Conservation (phyloP, 106 monocot species). For the Platanthera guangdongensis region DNA sequence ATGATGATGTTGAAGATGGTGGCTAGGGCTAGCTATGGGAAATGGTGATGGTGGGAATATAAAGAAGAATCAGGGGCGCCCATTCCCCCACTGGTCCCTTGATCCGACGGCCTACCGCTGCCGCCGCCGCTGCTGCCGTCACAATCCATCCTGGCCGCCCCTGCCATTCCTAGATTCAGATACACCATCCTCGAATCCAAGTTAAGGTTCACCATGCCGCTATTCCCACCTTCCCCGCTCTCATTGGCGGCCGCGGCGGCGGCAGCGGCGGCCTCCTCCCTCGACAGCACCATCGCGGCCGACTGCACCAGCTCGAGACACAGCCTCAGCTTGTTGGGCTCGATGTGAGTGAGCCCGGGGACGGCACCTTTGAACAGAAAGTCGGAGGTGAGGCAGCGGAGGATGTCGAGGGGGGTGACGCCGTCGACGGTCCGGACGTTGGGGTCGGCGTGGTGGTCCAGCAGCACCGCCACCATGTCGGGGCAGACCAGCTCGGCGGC, state of each 20-base stretch:
- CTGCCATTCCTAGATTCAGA: conserved; percentile 73
- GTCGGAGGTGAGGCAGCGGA: conserved; percentile 91
- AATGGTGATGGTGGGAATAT: conserved; percentile 17
- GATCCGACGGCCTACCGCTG: background rate
- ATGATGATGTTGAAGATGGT: too few species aligned
- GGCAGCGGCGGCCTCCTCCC: conserved; percentile 58
- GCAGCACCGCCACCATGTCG: conserved; percentile 92
- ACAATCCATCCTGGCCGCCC: conserved; percentile 37
- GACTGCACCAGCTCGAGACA: conserved; percentile 97
- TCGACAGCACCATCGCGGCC: conserved; percentile 70
- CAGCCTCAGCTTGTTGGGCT: conserved; percentile 97
- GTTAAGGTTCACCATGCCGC: conserved; percentile 37
- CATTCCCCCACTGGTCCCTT: background rate
- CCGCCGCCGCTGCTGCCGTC: conserved; percentile 14
- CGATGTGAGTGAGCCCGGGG: conserved; percentile 81
- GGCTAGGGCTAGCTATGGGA: background rate
- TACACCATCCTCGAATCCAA: conserved; percentile 87
- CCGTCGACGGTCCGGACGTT: conserved; percentile 82
- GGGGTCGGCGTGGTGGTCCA: conserved; percentile 97
- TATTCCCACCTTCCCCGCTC: conserved; percentile 25
- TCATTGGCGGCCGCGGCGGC: conserved; percentile 45
- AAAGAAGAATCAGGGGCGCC: conserved; percentile 14
- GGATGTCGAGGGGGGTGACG: conserved; percentile 83
- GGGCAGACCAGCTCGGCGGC: conserved; percentile 96
- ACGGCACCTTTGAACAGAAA: conserved; percentile 96